Evolutionary conservation across 495 filamentous ascomycete genomes (phyloP).

Genomic region (Talaromyces trachyspermus): DNA sequence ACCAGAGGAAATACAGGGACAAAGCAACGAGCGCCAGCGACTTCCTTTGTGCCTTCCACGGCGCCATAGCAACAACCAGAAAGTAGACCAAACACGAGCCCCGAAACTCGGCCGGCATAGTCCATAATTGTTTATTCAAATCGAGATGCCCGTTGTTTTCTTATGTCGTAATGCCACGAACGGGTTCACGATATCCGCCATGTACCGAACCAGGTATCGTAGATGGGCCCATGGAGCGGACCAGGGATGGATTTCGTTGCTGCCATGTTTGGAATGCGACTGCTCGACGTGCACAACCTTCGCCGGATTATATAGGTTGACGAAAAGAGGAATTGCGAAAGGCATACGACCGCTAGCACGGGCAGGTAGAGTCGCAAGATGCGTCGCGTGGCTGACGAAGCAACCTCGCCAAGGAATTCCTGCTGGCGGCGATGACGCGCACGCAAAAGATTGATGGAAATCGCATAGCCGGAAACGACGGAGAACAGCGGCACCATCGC

Average conservation of each 20-base stretch:
- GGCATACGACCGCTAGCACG: conserved; percentile 36
- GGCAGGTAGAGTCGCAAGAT: conserved; percentile 50
- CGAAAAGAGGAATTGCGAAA: conserved; percentile 35
- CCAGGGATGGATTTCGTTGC: conserved; percentile 14
- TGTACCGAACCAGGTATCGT: conserved; percentile 15
- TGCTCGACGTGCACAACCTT: conserved; percentile 13
- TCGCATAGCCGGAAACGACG: conserved; percentile 54
- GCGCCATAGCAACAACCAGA: conserved; percentile 26
- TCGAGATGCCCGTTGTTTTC: not conserved
- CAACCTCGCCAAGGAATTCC: conserved; percentile 21
- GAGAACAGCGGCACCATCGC: conserved; percentile 60
- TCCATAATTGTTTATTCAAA: conserved; percentile 40
- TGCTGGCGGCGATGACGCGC: conserved; percentile 31
- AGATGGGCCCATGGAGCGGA: conserved; percentile 16
- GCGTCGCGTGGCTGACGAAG: conserved; percentile 48
- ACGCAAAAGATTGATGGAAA: conserved; percentile 47
- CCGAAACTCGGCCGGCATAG: conserved; percentile 42
- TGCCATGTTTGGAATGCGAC: not conserved
- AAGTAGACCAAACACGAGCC: conserved; percentile 41
- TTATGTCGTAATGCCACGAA: conserved; percentile 6
- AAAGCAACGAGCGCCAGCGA: conserved; percentile 24
- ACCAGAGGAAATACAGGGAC: conserved; percentile 23
- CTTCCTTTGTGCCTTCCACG: conserved; percentile 23
- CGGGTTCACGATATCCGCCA: conserved; percentile 33
- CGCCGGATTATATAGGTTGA: conserved; percentile 17